A percentile compares a stretch with the other conserved stretches of the same genome.
phyloP scores from a whole-genome alignment of 257 asterid species.

The Nicotiana attenuata region DNA sequence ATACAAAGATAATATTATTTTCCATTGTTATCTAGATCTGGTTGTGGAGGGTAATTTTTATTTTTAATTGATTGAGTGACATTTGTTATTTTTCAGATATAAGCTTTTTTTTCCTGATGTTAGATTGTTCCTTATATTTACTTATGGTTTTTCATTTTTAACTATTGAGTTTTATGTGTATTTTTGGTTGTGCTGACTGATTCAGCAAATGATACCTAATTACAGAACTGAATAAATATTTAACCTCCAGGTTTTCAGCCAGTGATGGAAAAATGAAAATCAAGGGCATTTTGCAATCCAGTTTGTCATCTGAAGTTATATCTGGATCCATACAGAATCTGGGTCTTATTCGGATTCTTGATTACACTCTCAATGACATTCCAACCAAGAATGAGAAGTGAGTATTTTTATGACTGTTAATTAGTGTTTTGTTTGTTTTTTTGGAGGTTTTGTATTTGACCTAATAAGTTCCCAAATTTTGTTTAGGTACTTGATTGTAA shows the following conservation, averaged over 20 bases:
- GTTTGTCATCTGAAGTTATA: constrained; percentile 54
- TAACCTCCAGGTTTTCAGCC: constrained; percentile 54
- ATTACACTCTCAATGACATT: constrained; percentile 69
- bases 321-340: constrained; percentile 73
- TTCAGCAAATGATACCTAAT: not conserved
- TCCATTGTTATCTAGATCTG: not conserved
- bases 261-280: constrained; percentile 81
- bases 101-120: not conserved
- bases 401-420: not conserved
- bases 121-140: not conserved
- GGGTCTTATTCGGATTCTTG: constrained; percentile 66
- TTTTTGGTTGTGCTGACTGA: not conserved
- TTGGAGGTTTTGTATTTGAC: not conserved
- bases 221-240: not conserved
- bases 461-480: not conserved
- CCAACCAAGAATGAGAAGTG: constrained; percentile 75
- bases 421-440: not conserved
- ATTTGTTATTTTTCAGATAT: not conserved
- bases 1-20: not conserved
- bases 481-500: constrained; percentile 60
- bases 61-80: not conserved
- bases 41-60: not conserved
- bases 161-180: not conserved
- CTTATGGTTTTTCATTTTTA: not conserved
- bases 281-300: constrained; percentile 53